phyloP scores from a whole-genome alignment of 1,284 basidiomycete species.

The Spongispora temasekensis region DNA sequence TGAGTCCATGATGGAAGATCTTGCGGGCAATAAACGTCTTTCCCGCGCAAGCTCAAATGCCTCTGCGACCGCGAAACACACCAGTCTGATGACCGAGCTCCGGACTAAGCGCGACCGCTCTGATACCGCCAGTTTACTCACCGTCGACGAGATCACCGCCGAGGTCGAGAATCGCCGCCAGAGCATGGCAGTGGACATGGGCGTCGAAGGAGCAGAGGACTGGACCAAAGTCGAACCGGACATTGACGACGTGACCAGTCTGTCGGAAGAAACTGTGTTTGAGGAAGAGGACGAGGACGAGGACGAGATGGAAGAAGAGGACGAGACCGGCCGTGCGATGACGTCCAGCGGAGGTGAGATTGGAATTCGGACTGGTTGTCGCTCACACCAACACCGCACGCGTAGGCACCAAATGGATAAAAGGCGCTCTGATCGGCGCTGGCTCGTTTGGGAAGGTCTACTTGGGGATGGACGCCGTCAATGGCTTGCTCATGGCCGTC shows the following conservation, averaged over 20 bases:
- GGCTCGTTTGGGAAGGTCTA: slow-evolving; percentile 97
- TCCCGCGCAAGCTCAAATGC: slow-evolving; percentile 51
- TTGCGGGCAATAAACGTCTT: slow-evolving; percentile 40
- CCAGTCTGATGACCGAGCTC: slow-evolving; percentile 79
- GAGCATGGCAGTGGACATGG: slow-evolving; percentile 47
- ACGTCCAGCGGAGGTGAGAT: slow-evolving; percentile 68
- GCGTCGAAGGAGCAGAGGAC: slow-evolving; percentile 57
- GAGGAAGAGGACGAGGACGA: slow-evolving; percentile 43
- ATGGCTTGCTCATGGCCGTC: slow-evolving; percentile 96
- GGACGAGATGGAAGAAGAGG: slow-evolving; percentile 51
- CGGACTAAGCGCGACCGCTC: slow-evolving; percentile 80
- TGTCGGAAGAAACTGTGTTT: slow-evolving; percentile 48
- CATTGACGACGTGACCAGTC: slow-evolving; percentile 40
- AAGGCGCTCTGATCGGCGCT: slow-evolving; percentile 95
- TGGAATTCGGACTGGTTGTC: not conserved
- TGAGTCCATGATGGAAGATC: slow-evolving; percentile 71
- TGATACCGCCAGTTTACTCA: slow-evolving; percentile 90
- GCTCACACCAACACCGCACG: no score
- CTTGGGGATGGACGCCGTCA: slow-evolving; percentile 95
- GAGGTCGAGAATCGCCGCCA: slow-evolving; percentile 87
- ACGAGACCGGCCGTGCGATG: slow-evolving; percentile 56
- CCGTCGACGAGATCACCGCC: slow-evolving; percentile 97
- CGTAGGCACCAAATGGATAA: slow-evolving; percentile 97
- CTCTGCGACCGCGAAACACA: slow-evolving; percentile 68
- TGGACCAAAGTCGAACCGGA: slow-evolving; percentile 65